phyloP scores from a whole-genome alignment of 2,329 filamentous ascomycete genomes.

The Bipolaris oryzae region DNA sequence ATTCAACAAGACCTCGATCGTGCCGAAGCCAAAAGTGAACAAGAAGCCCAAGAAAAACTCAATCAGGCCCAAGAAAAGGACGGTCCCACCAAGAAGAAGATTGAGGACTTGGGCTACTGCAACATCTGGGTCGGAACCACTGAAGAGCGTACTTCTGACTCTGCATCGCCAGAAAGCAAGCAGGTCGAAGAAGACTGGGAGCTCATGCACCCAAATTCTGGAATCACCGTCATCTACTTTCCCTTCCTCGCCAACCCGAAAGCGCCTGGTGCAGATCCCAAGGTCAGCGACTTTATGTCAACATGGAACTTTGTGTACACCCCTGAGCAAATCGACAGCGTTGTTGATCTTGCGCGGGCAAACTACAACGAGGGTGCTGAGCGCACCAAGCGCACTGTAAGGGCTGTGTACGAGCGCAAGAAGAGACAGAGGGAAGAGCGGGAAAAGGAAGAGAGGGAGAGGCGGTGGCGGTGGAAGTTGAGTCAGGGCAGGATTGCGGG shows the following conservation, averaged over 20 bases:
- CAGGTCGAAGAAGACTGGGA: slow-evolving; percentile 67
- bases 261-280: slow-evolving; percentile 81
- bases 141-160: slow-evolving; percentile 67
- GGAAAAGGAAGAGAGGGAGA: slow-evolving; percentile 51
- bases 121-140: slow-evolving; percentile 93
- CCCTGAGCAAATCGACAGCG: slow-evolving; percentile 83
- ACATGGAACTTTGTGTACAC: slow-evolving; percentile 99
- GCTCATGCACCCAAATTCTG: slow-evolving; percentile 77
- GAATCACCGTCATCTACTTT: slow-evolving; percentile 88
- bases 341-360: slow-evolving; percentile 78
- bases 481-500: slow-evolving; percentile 59
- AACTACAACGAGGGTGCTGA: slow-evolving; percentile 86
- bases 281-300: slow-evolving; percentile 81
- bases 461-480: slow-evolving; percentile 46
- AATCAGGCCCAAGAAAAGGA: slow-evolving; percentile 57
- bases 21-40: slow-evolving; percentile 66
- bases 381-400: slow-evolving; percentile 76
- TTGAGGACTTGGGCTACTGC: slow-evolving; percentile 76
- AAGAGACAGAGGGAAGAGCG: slow-evolving; percentile 67
- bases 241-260: slow-evolving; percentile 84
- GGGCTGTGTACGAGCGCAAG: slow-evolving; percentile 92
- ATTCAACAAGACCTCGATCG: slow-evolving; percentile 69
- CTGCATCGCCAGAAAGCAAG: slow-evolving; percentile 61
- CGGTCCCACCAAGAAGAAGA: slow-evolving; percentile 32
- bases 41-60: slow-evolving; percentile 69